A percentile compares a stretch with the other conserved stretches of the same genome.
Conservation (phyloP, 192 early-diverging fungal species). For the Backusella westeae region DNA sequence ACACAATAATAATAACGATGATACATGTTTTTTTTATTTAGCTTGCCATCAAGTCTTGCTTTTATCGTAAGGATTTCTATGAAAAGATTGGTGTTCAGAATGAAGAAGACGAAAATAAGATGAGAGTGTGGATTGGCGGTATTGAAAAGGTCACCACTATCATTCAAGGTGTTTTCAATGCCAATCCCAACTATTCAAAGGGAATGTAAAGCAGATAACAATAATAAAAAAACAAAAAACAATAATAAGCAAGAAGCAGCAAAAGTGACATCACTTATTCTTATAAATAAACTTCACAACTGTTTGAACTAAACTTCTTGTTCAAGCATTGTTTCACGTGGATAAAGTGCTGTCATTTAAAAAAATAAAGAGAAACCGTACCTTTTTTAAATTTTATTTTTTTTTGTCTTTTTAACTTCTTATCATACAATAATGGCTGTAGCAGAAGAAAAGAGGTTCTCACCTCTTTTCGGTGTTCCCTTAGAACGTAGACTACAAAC, state of each 20-base stretch:
- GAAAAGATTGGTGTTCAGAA: conserved; percentile 68
- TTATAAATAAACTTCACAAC: background rate
- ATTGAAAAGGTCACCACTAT: conserved; percentile 67
- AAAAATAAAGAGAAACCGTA: background rate
- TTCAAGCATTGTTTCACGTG: background rate
- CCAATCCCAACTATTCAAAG: conserved; percentile 17
- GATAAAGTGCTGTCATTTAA: background rate
- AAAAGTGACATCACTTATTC: background rate
- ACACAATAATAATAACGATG: too few relatives aligned
- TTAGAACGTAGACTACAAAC: conserved; percentile 67
- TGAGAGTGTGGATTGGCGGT: conserved; percentile 65
- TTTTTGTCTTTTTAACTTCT: background rate
- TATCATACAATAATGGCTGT: background rate
- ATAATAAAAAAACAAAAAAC: conserved; percentile 9
- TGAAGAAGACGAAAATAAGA: conserved; percentile 49
- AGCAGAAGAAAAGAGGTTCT: background rate
- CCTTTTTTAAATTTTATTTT: background rate
- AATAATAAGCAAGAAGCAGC: background rate
- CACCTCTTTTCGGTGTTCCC: conserved; percentile 36
- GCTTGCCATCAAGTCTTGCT: conserved; percentile 88
- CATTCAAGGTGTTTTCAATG: conserved; percentile 58
- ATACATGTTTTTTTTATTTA: conserved; percentile 13
- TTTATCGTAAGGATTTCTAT: conserved; percentile 82
- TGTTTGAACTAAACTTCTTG: background rate
- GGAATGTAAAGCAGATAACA: conserved; percentile 5